Percentiles rank a stretch among this genome's conserved stretches.
Conservation (phyloP, 163 green algal species). For the Trebouxiophyceae sp. region DNA sequence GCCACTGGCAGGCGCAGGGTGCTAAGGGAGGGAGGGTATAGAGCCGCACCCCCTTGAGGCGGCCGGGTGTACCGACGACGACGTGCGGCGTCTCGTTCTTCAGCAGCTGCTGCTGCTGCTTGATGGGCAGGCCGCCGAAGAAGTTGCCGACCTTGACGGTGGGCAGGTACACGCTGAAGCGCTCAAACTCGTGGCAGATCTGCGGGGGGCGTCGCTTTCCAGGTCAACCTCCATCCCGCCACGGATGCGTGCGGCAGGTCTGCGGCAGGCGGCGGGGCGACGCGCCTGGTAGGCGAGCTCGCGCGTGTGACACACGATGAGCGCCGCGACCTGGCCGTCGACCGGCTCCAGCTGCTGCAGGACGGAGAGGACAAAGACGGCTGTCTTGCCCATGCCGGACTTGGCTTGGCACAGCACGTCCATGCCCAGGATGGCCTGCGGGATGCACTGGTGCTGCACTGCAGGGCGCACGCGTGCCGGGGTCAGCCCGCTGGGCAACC, state of each 20-base stretch:
- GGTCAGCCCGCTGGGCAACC: too few species aligned
- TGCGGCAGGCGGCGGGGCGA: too few species aligned
- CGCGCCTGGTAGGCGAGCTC: slow-evolving; percentile 97
- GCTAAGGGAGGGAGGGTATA: not conserved
- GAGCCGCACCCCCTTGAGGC: slow-evolving; percentile 75
- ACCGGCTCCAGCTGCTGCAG: slow-evolving; percentile 96
- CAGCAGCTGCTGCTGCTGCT: slow-evolving; percentile 80
- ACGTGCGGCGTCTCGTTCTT: slow-evolving; percentile 84
- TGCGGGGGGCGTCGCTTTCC: too few species aligned
- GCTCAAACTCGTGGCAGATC: slow-evolving; percentile 97
- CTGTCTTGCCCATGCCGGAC: slow-evolving; percentile 99
- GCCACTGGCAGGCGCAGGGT: too few species aligned
- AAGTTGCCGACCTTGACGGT: slow-evolving; percentile 88
- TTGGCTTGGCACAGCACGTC: slow-evolving; percentile 99
- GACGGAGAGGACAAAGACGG: slow-evolving; percentile 97
- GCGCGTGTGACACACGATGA: slow-evolving; percentile 97
- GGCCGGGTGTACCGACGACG: slow-evolving; percentile 92
- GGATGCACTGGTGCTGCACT: slow-evolving; percentile 99
- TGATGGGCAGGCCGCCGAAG: slow-evolving; percentile 89
- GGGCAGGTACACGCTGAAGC: slow-evolving; percentile 84
- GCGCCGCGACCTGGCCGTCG: slow-evolving; percentile 55
- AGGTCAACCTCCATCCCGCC: too few species aligned
- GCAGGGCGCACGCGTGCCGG: too few species aligned
- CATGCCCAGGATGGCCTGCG: slow-evolving; percentile 94
- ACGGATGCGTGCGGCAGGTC: too few species aligned